Evolutionary conservation across 257 asterid species (phyloP).

Genomic region (Nicotiana obtusifolia): DNA sequence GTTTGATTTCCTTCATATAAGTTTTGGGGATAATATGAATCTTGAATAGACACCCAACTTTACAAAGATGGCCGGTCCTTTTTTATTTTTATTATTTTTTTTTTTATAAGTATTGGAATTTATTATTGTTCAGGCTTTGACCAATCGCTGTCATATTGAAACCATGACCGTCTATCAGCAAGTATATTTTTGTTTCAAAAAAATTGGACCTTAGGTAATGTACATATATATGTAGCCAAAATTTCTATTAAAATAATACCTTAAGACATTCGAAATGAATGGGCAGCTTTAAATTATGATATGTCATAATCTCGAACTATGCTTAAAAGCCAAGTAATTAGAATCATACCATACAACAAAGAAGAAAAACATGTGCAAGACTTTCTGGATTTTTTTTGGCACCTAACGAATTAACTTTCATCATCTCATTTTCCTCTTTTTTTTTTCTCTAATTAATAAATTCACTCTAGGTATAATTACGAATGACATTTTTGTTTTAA

Average conservation of each 20-base stretch:
- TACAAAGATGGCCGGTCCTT: neutral
- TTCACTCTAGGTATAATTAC: neutral
- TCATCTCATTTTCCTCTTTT: neutral
- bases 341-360: neutral
- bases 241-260: neutral
- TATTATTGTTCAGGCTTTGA: neutral
- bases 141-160: neutral
- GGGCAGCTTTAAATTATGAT: neutral
- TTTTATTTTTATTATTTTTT: neutral
- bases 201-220: neutral
- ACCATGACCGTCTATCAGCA: neutral
- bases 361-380: neutral
- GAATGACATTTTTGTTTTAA: too few species aligned
- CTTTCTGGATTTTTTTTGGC: neutral
- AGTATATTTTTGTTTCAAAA: neutral
- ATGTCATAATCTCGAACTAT: neutral
- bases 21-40: neutral
- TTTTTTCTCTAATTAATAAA: neutral
- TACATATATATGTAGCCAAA: neutral
- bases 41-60: neutral
- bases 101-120: neutral
- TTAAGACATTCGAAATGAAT: neutral
- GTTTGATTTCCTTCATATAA: neutral
- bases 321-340: neutral
- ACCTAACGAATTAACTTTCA: neutral